These are phyloP conservation scores for Priceomyces melissophilus DNA, from an alignment of 805 yeast species.

Conservation along the genomic window DNA sequence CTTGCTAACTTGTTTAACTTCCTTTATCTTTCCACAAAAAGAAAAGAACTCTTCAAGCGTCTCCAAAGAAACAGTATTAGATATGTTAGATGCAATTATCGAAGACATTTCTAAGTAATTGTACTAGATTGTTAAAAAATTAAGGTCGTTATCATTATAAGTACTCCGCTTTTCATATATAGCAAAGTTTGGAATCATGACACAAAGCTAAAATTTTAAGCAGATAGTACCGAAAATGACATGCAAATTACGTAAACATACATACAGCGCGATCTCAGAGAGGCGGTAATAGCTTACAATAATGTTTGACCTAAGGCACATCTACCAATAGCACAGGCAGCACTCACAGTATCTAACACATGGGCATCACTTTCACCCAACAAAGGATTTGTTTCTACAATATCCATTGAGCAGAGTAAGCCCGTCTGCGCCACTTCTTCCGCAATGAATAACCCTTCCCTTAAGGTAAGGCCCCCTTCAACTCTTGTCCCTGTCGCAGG, in stretches of 20 bases:
- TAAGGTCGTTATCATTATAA: too few species aligned
- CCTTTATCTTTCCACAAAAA: constrained; percentile 60
- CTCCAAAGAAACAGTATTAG: constrained; percentile 44
- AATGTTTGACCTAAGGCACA: constrained; percentile 94
- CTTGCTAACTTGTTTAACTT: constrained; percentile 29
- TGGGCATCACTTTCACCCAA: constrained; percentile 76
- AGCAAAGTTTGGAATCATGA: too few species aligned
- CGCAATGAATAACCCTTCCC: constrained; percentile 90
- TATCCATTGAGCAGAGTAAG: constrained; percentile 80
- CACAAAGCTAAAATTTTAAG: too few species aligned
- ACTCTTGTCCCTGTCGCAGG: constrained; percentile 99
- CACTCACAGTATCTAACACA: constrained; percentile 77
- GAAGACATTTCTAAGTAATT: constrained; percentile 27
- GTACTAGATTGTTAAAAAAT: background rate
- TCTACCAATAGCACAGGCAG: constrained; percentile 87
- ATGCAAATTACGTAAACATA: too few species aligned
- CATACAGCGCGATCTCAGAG: too few species aligned
- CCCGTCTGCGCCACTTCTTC: constrained; percentile 92
- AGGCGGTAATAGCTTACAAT: constrained; percentile 40
- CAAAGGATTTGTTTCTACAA: constrained; percentile 91
- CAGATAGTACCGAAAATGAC: too few species aligned
- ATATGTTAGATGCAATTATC: constrained; percentile 56
- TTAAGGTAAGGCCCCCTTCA: constrained; percentile 88
- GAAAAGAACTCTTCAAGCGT: constrained; percentile 66
- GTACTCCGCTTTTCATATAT: too few species aligned